Conservation (phyloP, 352 stramenopile species). For the Globisporangium middletonii region DNA sequence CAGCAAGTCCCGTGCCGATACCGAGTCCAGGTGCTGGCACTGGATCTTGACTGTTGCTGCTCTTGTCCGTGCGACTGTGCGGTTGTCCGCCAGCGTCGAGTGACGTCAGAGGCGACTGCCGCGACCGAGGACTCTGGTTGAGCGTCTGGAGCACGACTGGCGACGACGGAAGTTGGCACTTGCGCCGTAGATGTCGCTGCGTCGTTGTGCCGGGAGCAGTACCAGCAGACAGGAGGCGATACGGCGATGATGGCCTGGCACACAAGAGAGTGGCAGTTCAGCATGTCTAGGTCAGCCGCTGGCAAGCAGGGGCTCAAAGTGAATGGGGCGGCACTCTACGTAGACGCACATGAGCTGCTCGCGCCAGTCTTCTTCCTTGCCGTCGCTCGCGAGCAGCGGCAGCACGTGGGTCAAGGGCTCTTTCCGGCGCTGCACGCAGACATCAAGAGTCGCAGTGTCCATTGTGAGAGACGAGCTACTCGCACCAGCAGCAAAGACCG, state of each 20-base stretch:
- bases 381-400: neutral
- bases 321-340: neutral
- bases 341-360: slow-evolving; percentile 30
- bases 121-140: slow-evolving; percentile 18
- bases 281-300: too few species aligned
- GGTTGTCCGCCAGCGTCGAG: neutral
- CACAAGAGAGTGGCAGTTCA: neutral
- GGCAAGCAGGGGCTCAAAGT: too few species aligned
- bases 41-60: neutral
- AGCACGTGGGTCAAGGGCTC: slow-evolving; percentile 1
- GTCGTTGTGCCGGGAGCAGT: slow-evolving; percentile 7
- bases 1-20: slow-evolving; percentile 12
- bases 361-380: slow-evolving; percentile 29
- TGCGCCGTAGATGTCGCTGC: slow-evolving; percentile 19
- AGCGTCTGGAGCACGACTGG: slow-evolving; percentile 20
- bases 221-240: slow-evolving; percentile 14
- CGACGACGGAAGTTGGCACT: slow-evolving; percentile 14
- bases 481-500: neutral
- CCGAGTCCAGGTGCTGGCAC: slow-evolving; percentile 6
- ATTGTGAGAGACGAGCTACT: neutral
- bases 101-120: neutral
- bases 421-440: neutral
- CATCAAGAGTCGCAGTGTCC: neutral
- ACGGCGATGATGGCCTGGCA: slow-evolving; percentile 24
- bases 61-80: neutral